phyloP scores from a whole-genome alignment of 148 eudicot genomes.

The Camellia japonica region DNA sequence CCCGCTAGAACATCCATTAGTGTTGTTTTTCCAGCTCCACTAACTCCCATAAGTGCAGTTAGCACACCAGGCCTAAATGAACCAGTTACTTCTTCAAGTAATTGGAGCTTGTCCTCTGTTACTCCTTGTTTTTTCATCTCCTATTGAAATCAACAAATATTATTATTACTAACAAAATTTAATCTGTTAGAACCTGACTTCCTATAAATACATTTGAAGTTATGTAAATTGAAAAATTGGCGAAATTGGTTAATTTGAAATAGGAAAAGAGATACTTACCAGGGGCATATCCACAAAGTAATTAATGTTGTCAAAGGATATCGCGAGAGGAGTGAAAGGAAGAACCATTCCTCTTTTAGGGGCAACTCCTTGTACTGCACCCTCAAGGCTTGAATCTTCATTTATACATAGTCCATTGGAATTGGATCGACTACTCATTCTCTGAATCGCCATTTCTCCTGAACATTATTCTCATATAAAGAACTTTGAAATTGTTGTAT shows the following conservation, averaged over 20 bases:
- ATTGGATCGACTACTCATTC: conserved; percentile 36
- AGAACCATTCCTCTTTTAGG: conserved; percentile 56
- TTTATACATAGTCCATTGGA: conserved; percentile 24
- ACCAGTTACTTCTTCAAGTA: conserved; percentile 43
- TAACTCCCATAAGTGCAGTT: conserved; percentile 53
- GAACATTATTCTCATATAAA: neutral
- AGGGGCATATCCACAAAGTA: conserved; percentile 54
- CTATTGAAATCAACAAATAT: conserved; percentile 19
- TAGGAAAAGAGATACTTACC: conserved; percentile 23
- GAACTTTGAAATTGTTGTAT: neutral
- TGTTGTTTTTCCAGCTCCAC: conserved; percentile 60
- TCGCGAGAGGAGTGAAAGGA: conserved; percentile 52
- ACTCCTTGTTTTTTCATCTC: conserved; percentile 52
- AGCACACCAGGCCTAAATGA: conserved; percentile 50
- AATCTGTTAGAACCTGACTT: neutral
- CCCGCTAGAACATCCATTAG: conserved; percentile 57
- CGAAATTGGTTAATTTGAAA: no score
- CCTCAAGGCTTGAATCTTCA: conserved; percentile 32
- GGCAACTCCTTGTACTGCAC: conserved; percentile 26
- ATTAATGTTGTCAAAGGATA: conserved; percentile 41
- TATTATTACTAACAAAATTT: neutral
- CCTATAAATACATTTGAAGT: neutral
- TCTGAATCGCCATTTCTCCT: conserved; percentile 46
- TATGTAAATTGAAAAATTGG: no score
- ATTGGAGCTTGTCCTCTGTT: conserved; percentile 35